phyloP scores from a whole-genome alignment of 768 basidiomycete species.

The Mycena kentingensis region DNA sequence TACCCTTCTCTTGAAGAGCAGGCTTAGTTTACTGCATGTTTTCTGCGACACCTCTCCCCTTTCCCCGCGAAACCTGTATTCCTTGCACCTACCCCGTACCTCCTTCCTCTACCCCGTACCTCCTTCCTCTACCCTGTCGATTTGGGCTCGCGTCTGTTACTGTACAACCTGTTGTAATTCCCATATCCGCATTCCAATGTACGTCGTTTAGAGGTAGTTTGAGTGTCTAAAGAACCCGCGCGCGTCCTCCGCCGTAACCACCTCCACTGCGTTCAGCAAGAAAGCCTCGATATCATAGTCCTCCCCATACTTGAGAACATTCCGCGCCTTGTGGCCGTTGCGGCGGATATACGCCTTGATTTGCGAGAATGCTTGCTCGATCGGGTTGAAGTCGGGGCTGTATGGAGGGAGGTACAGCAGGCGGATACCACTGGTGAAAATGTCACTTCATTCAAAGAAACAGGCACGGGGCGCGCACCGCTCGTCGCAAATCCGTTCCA shows the following conservation, averaged over 20 bases:
- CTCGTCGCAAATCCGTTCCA: background rate
- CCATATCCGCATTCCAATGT: too few relatives aligned
- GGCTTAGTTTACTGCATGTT: too few relatives aligned
- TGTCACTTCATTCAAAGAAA: background rate
- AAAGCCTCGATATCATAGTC: background rate
- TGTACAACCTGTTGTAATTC: too few relatives aligned
- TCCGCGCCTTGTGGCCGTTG: constrained; percentile 5
- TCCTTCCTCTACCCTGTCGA: too few relatives aligned
- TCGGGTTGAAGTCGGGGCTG: constrained; percentile 33
- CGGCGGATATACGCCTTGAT: constrained; percentile 29
- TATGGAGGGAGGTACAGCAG: constrained; percentile 31
- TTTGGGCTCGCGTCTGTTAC: too few relatives aligned
- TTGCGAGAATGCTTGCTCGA: constrained; percentile 30
- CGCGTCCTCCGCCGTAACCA: background rate
- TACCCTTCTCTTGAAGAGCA: too few relatives aligned
- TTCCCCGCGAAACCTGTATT: too few relatives aligned
- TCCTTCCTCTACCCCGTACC: too few relatives aligned
- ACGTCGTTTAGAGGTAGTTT: background rate
- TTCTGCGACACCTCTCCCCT: too few relatives aligned
- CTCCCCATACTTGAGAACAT: constrained; percentile 3
- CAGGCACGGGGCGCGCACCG: background rate
- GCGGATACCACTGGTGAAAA: constrained; percentile 17
- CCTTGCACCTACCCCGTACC: too few relatives aligned
- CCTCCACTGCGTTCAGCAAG: background rate
- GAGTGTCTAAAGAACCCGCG: background rate